A percentile compares a stretch with the other conserved stretches of the same genome.
phyloP scores from a whole-genome alignment of 257 asterid genomes.

The Voacanga thouarsii region DNA sequence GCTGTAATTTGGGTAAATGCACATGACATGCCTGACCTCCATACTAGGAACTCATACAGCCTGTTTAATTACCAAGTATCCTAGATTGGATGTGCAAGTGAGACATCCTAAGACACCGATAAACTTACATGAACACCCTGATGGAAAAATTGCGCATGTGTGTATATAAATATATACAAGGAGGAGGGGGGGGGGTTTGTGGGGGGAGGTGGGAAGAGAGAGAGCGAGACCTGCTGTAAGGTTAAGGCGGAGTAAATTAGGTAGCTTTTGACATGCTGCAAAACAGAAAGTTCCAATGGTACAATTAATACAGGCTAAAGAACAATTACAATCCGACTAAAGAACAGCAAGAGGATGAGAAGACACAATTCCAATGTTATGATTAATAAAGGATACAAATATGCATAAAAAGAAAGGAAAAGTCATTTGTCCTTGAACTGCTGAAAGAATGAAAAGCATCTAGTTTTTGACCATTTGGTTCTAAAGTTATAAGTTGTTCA shows the following conservation, averaged over 20 bases:
- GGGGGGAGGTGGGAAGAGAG: too few relatives aligned
- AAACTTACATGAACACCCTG: neutral
- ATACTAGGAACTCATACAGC: neutral
- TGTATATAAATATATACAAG: too few relatives aligned
- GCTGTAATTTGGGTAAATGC: neutral
- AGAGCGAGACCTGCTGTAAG: slow-evolving; percentile 46
- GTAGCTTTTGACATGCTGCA: slow-evolving; percentile 51
- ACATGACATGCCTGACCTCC: neutral
- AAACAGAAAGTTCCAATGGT: slow-evolving; percentile 17
- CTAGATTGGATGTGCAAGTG: neutral
- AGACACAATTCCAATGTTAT: neutral
- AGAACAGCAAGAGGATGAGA: neutral
- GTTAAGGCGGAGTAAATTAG: slow-evolving; percentile 20
- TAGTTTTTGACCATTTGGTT: neutral
- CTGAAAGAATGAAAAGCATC: neutral
- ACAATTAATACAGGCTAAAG: too few relatives aligned
- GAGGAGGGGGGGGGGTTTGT: too few relatives aligned
- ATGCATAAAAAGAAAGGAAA: neutral
- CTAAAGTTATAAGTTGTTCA: neutral
- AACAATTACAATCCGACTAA: slow-evolving; percentile 2
- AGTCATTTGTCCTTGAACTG: neutral
- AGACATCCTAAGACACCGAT: neutral
- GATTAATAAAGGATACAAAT: neutral
- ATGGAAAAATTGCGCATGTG: neutral
- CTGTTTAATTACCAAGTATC: slow-evolving; percentile 1